Conservation (phyloP, 1,139 yeast species). For the Sugiyamaella paludigena region DNA sequence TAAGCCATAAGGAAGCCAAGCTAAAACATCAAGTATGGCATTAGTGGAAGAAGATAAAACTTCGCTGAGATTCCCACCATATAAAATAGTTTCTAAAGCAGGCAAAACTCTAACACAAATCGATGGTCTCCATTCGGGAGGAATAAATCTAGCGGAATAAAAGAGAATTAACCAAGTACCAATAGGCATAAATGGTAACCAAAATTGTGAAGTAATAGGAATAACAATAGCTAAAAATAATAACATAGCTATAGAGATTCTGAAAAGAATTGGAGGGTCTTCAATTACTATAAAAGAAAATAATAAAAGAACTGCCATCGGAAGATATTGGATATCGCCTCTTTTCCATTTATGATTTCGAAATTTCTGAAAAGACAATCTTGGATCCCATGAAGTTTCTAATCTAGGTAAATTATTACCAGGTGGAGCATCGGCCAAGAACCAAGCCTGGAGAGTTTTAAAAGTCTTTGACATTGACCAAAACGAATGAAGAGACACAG, state of each 20-base stretch:
- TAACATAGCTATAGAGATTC: slow-evolving; percentile 27
- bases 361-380: slow-evolving; percentile 48
- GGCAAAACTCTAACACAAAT: slow-evolving; percentile 90
- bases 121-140: slow-evolving; percentile 77
- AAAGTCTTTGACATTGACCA: not conserved
- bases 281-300: slow-evolving; percentile 52
- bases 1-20: slow-evolving; percentile 96
- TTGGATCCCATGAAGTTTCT: slow-evolving; percentile 58
- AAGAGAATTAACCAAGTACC: slow-evolving; percentile 85
- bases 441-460: slow-evolving; percentile 23
- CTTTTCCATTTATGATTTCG: slow-evolving; percentile 46
- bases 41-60: slow-evolving; percentile 75
- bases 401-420: slow-evolving; percentile 56
- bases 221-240: slow-evolving; percentile 48
- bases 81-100: slow-evolving; percentile 87
- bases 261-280: slow-evolving; percentile 50
- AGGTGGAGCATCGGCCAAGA: slow-evolving; percentile 53
- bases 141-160: slow-evolving; percentile 76
- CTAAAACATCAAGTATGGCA: slow-evolving; percentile 70
- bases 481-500: no score
- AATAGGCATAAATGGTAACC: slow-evolving; percentile 80
- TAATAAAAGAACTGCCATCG: slow-evolving; percentile 42
- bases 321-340: slow-evolving; percentile 42
- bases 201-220: slow-evolving; percentile 83
- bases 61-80: slow-evolving; percentile 89